Evolutionary conservation across 768 basidiomycete species (phyloP).

Genomic region (Pulveroboletus sp.): DNA sequence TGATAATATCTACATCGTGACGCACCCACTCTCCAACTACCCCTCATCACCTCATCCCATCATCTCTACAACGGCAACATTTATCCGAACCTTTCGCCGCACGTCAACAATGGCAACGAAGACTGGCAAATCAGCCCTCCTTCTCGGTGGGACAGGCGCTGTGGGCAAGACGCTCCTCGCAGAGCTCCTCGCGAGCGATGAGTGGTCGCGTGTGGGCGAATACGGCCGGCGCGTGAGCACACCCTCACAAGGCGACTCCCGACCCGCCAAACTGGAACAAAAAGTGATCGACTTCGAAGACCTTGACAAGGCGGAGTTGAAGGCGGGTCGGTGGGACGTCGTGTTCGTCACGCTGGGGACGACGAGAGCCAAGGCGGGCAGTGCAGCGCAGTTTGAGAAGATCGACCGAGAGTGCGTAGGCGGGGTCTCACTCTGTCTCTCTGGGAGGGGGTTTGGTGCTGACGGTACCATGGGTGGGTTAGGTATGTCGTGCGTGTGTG

Average conservation of each 20-base stretch:
- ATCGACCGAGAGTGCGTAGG: slow-evolving; percentile 66
- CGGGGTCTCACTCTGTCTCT: neutral
- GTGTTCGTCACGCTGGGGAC: slow-evolving; percentile 77
- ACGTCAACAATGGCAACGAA: neutral
- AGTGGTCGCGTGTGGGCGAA: slow-evolving; percentile 59
- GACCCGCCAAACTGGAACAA: slow-evolving; percentile 58
- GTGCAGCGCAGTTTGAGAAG: slow-evolving; percentile 63
- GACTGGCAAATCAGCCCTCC: slow-evolving; percentile 46
- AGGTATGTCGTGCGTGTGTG: slow-evolving; percentile 78
- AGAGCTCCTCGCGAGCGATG: slow-evolving; percentile 52
- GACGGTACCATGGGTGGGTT: neutral
- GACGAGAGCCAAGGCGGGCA: slow-evolving; percentile 53
- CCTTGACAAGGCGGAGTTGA: slow-evolving; percentile 45
- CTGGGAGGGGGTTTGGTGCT: neutral
- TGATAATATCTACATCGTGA: too few species aligned
- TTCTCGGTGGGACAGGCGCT: slow-evolving; percentile 73
- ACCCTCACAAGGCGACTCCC: slow-evolving; percentile 33
- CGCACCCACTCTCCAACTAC: too few species aligned
- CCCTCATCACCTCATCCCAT: too few species aligned
- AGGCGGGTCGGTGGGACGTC: slow-evolving; percentile 63
- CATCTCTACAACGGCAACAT: too few species aligned
- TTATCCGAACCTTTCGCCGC: too few species aligned
- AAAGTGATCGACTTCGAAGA: slow-evolving; percentile 68
- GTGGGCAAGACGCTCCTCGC: slow-evolving; percentile 57
- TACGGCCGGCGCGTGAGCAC: slow-evolving; percentile 63